Conservation (phyloP, 495 filamentous ascomycete genomes). For the Xylaria sp. region DNA sequence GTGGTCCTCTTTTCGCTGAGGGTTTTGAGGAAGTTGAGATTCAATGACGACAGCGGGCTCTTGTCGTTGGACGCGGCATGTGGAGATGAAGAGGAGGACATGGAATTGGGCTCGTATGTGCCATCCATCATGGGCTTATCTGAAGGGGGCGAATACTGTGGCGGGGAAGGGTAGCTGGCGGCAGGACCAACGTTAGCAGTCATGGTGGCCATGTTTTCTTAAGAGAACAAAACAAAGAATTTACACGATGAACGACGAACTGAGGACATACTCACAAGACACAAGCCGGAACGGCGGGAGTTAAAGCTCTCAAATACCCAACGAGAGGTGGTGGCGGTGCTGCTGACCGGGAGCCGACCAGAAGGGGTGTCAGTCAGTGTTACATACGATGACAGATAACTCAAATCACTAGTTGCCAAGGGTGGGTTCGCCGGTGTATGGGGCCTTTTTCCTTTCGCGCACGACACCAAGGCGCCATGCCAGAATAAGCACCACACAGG, state of each 20-base stretch:
- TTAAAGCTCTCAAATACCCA: conserved; percentile 26
- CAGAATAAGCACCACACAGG: conserved; percentile 17
- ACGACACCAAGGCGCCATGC: conserved; percentile 23
- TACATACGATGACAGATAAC: conserved; percentile 30
- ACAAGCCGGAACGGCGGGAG: conserved; percentile 4
- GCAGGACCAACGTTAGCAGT: conserved; percentile 36
- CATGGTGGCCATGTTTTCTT: conserved; percentile 37
- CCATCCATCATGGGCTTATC: conserved; percentile 44
- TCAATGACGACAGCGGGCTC: conserved; percentile 59
- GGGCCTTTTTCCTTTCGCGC: conserved; percentile 13
- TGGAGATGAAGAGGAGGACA: conserved; percentile 54
- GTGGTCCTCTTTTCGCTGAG: conserved; percentile 69
- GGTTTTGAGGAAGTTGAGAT: conserved; percentile 64
- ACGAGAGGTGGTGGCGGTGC: conserved; percentile 26
- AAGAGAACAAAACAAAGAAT: conserved; percentile 15
- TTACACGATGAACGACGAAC: conserved; percentile 15
- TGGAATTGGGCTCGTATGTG: conserved; percentile 44
- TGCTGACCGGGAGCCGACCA: conserved; percentile 28
- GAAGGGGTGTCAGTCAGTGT: conserved; percentile 21
- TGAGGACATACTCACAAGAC: conserved; percentile 13
- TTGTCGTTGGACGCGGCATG: conserved; percentile 50
- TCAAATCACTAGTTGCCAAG: conserved; percentile 30
- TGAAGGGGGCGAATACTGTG: conserved; percentile 44
- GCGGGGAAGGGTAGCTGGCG: conserved; percentile 51
- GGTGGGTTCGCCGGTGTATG: conserved; percentile 19